These are phyloP conservation scores for Nannochloris sp. DNA, from an alignment of 139 green algal genomes.

Conservation along the genomic window DNA sequence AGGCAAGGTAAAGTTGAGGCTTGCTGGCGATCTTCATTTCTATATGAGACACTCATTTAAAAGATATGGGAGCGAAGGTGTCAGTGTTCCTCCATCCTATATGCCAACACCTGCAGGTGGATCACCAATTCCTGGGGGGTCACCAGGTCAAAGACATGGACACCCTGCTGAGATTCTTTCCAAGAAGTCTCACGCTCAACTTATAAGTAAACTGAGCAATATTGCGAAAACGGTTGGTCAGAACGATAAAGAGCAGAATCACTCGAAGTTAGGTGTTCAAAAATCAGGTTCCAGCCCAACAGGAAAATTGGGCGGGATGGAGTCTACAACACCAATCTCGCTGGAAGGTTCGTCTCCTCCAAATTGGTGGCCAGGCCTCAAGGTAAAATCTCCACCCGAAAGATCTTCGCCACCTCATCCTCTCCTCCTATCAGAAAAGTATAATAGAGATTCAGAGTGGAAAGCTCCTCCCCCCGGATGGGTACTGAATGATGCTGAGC, in stretches of 20 bases:
- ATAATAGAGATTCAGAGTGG: conserved; percentile 4
- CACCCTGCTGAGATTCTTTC: not conserved
- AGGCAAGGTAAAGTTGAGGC: conserved; percentile 55
- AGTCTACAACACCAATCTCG: not conserved
- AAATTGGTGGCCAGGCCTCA: not conserved
- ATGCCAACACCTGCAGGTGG: conserved; percentile 22
- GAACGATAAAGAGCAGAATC: no score
- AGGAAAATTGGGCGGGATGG: not conserved
- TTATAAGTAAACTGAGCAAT: not conserved
- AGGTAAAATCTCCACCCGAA: not conserved
- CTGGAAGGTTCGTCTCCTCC: not conserved
- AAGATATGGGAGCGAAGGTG: conserved; percentile 14
- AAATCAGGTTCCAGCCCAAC: no score
- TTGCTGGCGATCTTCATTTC: conserved; percentile 85
- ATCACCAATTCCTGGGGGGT: conserved; percentile 13
- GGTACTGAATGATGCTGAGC: conserved; percentile 59
- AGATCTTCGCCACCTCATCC: not conserved
- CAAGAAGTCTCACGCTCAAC: not conserved
- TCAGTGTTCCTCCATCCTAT: conserved; percentile 4
- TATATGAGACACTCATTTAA: conserved; percentile 76
- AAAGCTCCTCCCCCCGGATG: conserved; percentile 20
- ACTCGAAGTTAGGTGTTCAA: no score
- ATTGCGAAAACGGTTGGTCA: not conserved
- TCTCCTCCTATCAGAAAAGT: no score
- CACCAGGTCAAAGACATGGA: not conserved